Conservation (phyloP, 2,329 filamentous ascomycete genomes). For the Cladosporium phlei region DNA sequence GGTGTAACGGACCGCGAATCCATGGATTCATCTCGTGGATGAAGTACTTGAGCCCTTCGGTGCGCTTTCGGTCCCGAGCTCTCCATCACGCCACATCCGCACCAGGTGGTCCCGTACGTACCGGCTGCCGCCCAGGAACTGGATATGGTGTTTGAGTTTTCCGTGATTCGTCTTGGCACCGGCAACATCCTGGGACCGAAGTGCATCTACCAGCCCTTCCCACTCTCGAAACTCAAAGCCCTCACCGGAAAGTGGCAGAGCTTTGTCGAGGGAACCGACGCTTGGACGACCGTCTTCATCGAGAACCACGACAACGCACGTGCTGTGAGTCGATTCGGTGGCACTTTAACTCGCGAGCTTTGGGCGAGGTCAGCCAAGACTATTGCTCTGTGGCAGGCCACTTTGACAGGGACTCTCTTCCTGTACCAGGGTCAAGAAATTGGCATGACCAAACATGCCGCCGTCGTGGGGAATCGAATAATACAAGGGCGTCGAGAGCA, state of each 20-base stretch:
- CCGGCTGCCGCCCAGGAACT: slow-evolving; percentile 52
- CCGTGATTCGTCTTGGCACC: slow-evolving; percentile 49
- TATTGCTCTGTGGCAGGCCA: slow-evolving; percentile 52
- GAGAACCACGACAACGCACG: slow-evolving; percentile 65
- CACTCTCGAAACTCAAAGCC: slow-evolving; percentile 3
- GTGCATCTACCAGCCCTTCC: slow-evolving; percentile 20
- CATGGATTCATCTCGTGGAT: slow-evolving; percentile 47
- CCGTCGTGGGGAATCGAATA: slow-evolving; percentile 53
- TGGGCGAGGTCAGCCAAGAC: slow-evolving; percentile 51
- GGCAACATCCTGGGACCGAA: slow-evolving; percentile 20
- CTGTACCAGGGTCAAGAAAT: slow-evolving; percentile 68
- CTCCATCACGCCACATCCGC: slow-evolving; percentile 43
- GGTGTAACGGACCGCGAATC: slow-evolving; percentile 36
- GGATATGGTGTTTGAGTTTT: slow-evolving; percentile 71
- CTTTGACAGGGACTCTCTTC: slow-evolving; percentile 60
- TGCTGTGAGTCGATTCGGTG: slow-evolving; percentile 50
- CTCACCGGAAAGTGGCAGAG: slow-evolving; percentile 21
- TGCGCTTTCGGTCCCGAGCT: slow-evolving; percentile 52
- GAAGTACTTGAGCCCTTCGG: slow-evolving; percentile 45
- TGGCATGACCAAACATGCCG: slow-evolving; percentile 62
- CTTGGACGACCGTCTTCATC: slow-evolving; percentile 62
- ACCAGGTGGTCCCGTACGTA: slow-evolving; percentile 52
- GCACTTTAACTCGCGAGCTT: slow-evolving; percentile 35
- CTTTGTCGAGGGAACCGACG: slow-evolving; percentile 54
- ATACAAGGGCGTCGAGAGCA: slow-evolving; percentile 62